Evolutionary conservation across 257 asterid species (phyloP).

Genomic region (Solanum phureja): DNA sequence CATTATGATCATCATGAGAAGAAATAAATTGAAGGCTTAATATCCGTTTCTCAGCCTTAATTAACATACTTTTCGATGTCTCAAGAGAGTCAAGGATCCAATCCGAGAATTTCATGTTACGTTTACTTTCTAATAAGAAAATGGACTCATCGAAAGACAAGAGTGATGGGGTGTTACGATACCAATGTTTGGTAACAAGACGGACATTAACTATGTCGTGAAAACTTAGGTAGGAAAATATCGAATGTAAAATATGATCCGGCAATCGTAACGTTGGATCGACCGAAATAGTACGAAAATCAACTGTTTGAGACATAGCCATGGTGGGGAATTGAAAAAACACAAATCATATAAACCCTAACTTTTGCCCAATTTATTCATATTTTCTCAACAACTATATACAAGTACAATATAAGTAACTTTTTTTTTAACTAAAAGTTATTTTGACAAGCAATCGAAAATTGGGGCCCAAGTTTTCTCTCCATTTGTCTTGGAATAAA

Average conservation of each 20-base stretch:
- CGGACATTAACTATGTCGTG: neutral
- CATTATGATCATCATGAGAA: accelerated
- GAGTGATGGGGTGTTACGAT: neutral
- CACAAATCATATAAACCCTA: neutral
- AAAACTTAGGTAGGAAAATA: neutral
- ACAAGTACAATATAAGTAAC: neutral
- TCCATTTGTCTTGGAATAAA: no score
- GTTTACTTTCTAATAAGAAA: neutral
- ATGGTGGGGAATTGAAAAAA: neutral
- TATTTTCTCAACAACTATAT: neutral
- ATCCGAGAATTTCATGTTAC: neutral
- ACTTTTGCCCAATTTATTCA: neutral
- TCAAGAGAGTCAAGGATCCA: neutral
- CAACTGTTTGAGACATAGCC: neutral
- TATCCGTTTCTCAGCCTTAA: neutral
- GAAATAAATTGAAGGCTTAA: neutral
- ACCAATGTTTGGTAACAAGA: neutral
- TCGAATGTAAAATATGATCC: neutral
- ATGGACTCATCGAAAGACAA: neutral
- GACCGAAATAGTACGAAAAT: no score
- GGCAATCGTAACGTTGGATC: neutral
- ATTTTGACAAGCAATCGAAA: no score
- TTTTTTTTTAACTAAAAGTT: no score
- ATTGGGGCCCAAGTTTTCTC: no score
- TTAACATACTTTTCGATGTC: neutral